These are phyloP conservation scores for Ceratocystis lukuohia DNA, from an alignment of 2,329 filamentous ascomycete genomes.

Conservation along the genomic window DNA sequence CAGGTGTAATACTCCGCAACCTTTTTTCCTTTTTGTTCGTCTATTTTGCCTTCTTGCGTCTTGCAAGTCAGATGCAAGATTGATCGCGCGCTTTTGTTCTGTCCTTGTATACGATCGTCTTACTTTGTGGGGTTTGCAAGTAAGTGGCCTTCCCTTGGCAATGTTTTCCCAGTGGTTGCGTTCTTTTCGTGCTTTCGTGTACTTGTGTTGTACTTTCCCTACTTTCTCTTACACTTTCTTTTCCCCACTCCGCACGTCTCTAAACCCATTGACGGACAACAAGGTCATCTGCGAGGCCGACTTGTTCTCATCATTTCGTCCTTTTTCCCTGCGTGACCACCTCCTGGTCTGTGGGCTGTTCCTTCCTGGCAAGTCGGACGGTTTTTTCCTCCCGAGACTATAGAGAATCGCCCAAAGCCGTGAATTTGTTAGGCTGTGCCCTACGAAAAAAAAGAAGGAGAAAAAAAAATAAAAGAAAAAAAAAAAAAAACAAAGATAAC, in stretches of 20 bases:
- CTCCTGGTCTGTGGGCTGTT: constrained; percentile 1
- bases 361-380: constrained; percentile 1
- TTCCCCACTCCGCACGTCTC: neutral
- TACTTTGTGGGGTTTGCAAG: neutral
- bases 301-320: constrained; percentile 4
- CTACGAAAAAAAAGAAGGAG: neutral
- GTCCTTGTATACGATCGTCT: neutral
- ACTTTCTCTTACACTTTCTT: neutral
- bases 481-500: neutral
- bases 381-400: constrained; percentile 1
- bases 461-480: neutral
- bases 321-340: neutral
- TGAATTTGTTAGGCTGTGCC: neutral
- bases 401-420: constrained; percentile 1
- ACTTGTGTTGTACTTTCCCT: neutral
- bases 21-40: neutral
- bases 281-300: neutral
- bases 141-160: neutral
- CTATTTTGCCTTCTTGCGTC: neutral
- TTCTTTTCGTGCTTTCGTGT: neutral
- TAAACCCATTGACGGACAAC: neutral
- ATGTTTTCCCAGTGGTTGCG: neutral
- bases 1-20: neutral
- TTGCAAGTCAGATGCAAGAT: neutral
- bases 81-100: neutral